Conservation (phyloP, 2,329 filamentous ascomycete genomes). For the Trichoderma sp. region DNA sequence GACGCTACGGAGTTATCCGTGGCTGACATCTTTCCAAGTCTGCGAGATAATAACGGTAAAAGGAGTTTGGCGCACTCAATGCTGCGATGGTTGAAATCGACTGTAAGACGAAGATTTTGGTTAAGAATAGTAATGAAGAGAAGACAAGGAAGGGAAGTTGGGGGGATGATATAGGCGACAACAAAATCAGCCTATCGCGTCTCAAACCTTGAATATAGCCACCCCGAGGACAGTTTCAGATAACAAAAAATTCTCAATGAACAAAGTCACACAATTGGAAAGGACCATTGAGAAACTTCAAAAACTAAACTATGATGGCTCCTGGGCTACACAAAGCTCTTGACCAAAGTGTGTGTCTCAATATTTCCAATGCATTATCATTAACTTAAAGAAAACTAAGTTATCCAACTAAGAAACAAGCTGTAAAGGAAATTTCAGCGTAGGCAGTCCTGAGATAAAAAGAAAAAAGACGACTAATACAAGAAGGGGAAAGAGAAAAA, state of each 20-base stretch:
- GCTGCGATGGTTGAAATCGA: too few species aligned
- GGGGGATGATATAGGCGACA: too few species aligned
- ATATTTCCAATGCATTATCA: not conserved
- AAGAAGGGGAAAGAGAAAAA: not conserved
- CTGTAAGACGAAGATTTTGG: too few species aligned
- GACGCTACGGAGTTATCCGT: not conserved
- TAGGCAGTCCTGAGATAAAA: not conserved
- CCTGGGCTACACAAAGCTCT: not conserved
- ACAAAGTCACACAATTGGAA: not conserved
- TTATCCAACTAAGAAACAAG: not conserved
- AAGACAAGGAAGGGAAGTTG: too few species aligned
- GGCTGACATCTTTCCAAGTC: not conserved
- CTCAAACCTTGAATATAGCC: not conserved
- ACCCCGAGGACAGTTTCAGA: not conserved
- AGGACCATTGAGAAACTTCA: not conserved
- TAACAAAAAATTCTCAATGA: not conserved
- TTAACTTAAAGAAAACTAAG: not conserved
- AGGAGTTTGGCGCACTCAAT: not conserved
- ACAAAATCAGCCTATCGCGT: too few species aligned
- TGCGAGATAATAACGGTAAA: not conserved
- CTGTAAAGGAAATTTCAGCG: not conserved
- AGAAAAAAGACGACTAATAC: not conserved
- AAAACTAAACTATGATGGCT: not conserved
- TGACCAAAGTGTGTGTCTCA: not conserved
- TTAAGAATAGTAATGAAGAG: too few species aligned